phyloP scores from a whole-genome alignment of 805 yeast species.

The Tetrapisispora pingtungensis region DNA sequence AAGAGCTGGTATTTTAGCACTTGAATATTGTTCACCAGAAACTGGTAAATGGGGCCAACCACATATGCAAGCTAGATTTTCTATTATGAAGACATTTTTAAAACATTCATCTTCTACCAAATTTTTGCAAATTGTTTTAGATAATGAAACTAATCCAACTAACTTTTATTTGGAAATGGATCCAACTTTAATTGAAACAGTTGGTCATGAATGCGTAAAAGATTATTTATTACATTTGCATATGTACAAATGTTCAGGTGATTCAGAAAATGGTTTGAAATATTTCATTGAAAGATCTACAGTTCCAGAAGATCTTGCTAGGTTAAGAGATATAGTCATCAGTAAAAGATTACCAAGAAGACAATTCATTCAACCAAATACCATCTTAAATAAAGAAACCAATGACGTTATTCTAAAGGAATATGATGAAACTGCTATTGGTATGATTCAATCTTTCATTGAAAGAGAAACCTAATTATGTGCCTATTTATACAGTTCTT shows the following conservation, averaged over 20 bases:
- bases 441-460: conserved; percentile 68
- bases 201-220: conserved; percentile 65
- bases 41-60: conserved; percentile 88
- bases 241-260: conserved; percentile 69
- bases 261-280: conserved; percentile 50
- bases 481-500: no score
- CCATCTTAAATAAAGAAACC: conserved; percentile 28
- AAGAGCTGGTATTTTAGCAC: conserved; percentile 73
- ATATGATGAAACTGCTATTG: conserved; percentile 62
- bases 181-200: conserved; percentile 49
- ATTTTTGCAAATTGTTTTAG: conserved; percentile 45
- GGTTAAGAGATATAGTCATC: conserved; percentile 58
- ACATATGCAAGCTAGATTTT: conserved; percentile 87
- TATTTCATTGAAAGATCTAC: conserved; percentile 62
- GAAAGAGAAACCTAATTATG: conserved; percentile 37
- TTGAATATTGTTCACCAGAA: conserved; percentile 81
- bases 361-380: conserved; percentile 77
- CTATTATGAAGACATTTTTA: conserved; percentile 67
- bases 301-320: conserved; percentile 52
- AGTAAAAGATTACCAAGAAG: conserved; percentile 71
- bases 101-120: conserved; percentile 43
- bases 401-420: conserved; percentile 41
- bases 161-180: conserved; percentile 57
- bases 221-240: conserved; percentile 65
- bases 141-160: conserved; percentile 32